Base-by-base conservation (phyloP, 139 green algal species). In the Micractinium conductrix region DNA sequence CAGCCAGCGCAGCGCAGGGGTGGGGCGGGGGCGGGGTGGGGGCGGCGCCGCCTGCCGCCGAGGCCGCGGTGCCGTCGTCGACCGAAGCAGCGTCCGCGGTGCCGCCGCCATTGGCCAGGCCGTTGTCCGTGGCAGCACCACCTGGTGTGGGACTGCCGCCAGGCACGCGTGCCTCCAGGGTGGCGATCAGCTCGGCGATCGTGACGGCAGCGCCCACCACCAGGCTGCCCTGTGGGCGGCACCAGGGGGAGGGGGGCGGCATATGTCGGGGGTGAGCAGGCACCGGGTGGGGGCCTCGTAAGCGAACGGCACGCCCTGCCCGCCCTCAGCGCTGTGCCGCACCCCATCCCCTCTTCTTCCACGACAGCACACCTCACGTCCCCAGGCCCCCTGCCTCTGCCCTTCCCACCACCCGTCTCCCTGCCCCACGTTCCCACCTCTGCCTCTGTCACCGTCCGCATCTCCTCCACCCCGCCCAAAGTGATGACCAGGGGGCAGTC, bases 161-260 rank as follows among this genome's bases (percentile, higher is more conserved):
- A n/a, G n/a, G n/a, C n/a, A n/a, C n/a, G 22, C 24, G 7, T 0
- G 24, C 76, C 4, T 85, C 45, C 58, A 91, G 65, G 0, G 21
- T 48, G 5, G 37, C 21, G 37, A 86, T 70, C 63, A 94, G 68
- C 24, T 80, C 50, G 33, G 89, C 40, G 19, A 94, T 79, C 0
- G 88, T 91, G 14, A 88, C 83, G 24, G 43, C 86, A 0, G 82
- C 87, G 44, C 89, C 89, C 16, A 92, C 45, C 8, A 48, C 35
- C 42, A 92, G 62, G 7, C n/a, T 53, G 0, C 69, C 42, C 72
- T 65, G 24, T 8, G 62, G 62, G 62, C 33, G 24, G 60, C 60
- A 58, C 16, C 55, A 35, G 60, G 60, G 60, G 60, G 1, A 9
- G 24, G 60, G 22, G 60, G 26, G 2, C 2, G 60, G 35, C 24